A percentile compares a stretch with the other conserved stretches of the same genome.
These are phyloP conservation scores for Aegilops longissima DNA, from an alignment of 176 grass and related monocot genomes.

Conservation along the genomic window DNA sequence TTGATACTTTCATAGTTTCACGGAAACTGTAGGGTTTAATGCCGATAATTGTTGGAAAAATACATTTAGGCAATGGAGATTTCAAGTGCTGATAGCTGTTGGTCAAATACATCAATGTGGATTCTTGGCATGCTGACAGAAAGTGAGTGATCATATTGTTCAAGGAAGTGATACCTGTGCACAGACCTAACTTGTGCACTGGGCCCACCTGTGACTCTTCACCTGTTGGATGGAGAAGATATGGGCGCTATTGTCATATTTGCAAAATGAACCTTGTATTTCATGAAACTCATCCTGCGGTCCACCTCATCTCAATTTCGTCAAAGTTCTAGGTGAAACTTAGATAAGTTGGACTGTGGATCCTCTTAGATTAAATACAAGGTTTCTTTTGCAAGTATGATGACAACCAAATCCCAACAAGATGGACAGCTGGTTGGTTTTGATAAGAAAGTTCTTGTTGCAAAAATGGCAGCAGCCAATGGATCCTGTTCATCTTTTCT, in stretches of 20 bases:
- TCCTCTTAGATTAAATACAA: not conserved
- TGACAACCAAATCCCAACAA: not conserved
- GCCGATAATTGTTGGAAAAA: not conserved
- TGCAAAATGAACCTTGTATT: not conserved
- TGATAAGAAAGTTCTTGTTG: not conserved
- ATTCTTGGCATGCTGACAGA: not conserved
- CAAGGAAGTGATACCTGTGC: not conserved
- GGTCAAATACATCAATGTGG: not conserved
- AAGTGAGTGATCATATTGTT: constrained; percentile 8
- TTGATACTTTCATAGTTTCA: not conserved
- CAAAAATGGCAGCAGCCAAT: not conserved
- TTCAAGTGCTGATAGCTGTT: not conserved
- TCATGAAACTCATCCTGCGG: not conserved
- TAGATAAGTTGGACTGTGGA: not conserved
- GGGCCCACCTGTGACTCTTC: not conserved
- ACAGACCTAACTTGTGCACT: not conserved
- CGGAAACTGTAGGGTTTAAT: not conserved
- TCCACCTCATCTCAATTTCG: not conserved
- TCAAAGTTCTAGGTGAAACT: not conserved
- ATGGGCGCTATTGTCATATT: too few relatives aligned
- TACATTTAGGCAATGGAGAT: not conserved
- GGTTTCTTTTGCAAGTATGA: not conserved
- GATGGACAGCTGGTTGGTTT: not conserved
- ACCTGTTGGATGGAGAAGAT: not conserved
- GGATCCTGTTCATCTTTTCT: not conserved